Evolutionary conservation across 179 eudicot species (phyloP).

Genomic region (Nepenthes alata): DNA sequence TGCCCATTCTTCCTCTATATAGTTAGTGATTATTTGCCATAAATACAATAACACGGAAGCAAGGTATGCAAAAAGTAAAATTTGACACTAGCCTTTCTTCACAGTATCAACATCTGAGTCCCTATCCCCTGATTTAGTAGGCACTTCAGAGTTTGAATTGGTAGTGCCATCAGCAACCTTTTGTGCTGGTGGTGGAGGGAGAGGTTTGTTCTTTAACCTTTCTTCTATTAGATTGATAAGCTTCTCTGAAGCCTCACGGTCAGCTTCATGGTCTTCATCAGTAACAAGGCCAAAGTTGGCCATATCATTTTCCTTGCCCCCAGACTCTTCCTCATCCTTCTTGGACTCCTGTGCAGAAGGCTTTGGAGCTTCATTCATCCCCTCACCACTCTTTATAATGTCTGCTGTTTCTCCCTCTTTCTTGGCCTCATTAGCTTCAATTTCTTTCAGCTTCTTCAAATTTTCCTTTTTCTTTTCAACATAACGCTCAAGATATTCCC

Average conservation of each 20-base stretch:
- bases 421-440: slow-evolving; percentile 36
- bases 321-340: slow-evolving; percentile 39
- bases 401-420: slow-evolving; percentile 40
- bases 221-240: slow-evolving; percentile 61
- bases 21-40: too few relatives aligned
- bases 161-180: slow-evolving; percentile 29
- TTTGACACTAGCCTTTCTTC: slow-evolving; percentile 41
- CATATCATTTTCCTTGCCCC: slow-evolving; percentile 44
- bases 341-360: slow-evolving; percentile 42
- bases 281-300: slow-evolving; percentile 68
- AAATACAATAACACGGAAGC: too few relatives aligned
- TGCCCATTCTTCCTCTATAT: too few relatives aligned
- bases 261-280: slow-evolving; percentile 74
- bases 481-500: slow-evolving; percentile 56
- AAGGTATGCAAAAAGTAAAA: neutral
- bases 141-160: slow-evolving; percentile 45
- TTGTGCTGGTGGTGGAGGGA: slow-evolving; percentile 66
- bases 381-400: slow-evolving; percentile 36
- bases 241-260: slow-evolving; percentile 60
- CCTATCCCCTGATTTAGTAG: slow-evolving; percentile 56
- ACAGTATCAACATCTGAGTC: slow-evolving; percentile 50
- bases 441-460: slow-evolving; percentile 29
- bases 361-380: slow-evolving; percentile 37
- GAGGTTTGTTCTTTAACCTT: slow-evolving; percentile 65
- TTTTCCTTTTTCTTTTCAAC: slow-evolving; percentile 63